Evolutionary conservation across 495 filamentous ascomycete genomes (phyloP).

Genomic region (Penicillium taxi): DNA sequence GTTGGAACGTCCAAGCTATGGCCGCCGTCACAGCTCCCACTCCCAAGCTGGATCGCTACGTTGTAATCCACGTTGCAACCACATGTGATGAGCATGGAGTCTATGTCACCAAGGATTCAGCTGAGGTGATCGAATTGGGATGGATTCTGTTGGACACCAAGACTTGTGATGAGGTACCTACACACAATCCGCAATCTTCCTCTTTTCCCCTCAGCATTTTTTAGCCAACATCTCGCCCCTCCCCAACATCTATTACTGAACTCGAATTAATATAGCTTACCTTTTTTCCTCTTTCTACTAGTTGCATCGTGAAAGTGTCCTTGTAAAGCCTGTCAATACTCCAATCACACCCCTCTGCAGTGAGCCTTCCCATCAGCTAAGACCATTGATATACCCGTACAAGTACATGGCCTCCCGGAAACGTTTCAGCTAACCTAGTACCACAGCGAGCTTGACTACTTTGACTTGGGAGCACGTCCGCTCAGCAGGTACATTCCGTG

Average conservation of each 20-base stretch:
- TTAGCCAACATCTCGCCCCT: constrained; percentile 2
- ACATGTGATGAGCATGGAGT: constrained; percentile 99
- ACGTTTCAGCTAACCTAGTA: constrained; percentile 24
- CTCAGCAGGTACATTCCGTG: constrained; percentile 89
- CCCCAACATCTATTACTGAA: constrained; percentile 8
- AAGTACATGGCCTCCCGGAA: no score
- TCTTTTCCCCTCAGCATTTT: constrained; percentile 9
- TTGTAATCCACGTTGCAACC: constrained; percentile 96
- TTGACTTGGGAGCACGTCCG: constrained; percentile 98
- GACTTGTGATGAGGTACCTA: constrained; percentile 78
- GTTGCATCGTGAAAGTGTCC: constrained; percentile 89
- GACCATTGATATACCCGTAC: neutral
- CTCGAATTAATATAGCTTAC: neutral
- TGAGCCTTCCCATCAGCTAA: constrained; percentile 44
- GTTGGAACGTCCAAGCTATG: constrained; percentile 34
- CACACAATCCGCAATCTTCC: constrained; percentile 34
- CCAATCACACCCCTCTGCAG: constrained; percentile 98
- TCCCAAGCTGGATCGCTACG: constrained; percentile 82
- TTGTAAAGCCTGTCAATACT: constrained; percentile 97
- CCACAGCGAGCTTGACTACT: constrained; percentile 85
- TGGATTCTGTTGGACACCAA: constrained; percentile 94
- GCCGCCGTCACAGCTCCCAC: constrained; percentile 43
- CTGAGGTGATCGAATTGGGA: constrained; percentile 96
- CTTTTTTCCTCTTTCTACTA: constrained; percentile 28
- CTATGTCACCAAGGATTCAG: constrained; percentile 98